Percentiles rank a stretch among this genome's conserved stretches.
Evolutionary conservation across 2,329 filamentous ascomycete genomes (phyloP).

Genomic region (Sporothrix brasiliensis): DNA sequence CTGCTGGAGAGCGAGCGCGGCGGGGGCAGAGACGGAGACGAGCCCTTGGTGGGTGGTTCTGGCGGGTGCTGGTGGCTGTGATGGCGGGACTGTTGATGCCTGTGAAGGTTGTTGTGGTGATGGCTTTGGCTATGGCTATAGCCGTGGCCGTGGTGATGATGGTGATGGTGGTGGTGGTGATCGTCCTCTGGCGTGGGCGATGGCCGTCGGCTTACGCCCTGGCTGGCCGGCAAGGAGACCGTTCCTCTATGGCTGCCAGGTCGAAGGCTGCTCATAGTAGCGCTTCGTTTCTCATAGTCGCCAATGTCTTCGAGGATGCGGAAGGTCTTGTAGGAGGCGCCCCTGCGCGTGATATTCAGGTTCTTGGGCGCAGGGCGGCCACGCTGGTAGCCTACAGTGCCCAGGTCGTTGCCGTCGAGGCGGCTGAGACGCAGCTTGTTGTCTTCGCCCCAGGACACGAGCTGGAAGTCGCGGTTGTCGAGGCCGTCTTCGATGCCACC

Average conservation of each 20-base stretch:
- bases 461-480: conserved; percentile 86
- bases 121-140: not conserved
- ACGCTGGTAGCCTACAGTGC: conserved; percentile 72
- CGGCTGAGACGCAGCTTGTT: conserved; percentile 78
- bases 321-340: conserved; percentile 83
- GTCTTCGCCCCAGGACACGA: conserved; percentile 91
- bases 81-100: not conserved
- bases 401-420: conserved; percentile 65
- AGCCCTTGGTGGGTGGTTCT: conserved; percentile 38
- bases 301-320: conserved; percentile 67
- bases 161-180: not conserved
- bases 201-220: conserved; percentile 21
- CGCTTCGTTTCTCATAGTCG: conserved; percentile 59
- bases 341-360: conserved; percentile 76
- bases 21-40: conserved; percentile 25
- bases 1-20: conserved; percentile 25
- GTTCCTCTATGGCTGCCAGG: conserved; percentile 47
- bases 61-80: conserved; percentile 13
- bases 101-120: not conserved
- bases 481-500: conserved; percentile 67
- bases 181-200: conserved; percentile 24
- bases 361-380: conserved; percentile 66
- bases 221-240: conserved; percentile 16
- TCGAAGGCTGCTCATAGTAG: conserved; percentile 65
- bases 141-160: conserved; percentile 13